Evolutionary conservation across 192 early-diverging fungal genomes (phyloP).

Genomic region (Entomortierella parvispora): DNA sequence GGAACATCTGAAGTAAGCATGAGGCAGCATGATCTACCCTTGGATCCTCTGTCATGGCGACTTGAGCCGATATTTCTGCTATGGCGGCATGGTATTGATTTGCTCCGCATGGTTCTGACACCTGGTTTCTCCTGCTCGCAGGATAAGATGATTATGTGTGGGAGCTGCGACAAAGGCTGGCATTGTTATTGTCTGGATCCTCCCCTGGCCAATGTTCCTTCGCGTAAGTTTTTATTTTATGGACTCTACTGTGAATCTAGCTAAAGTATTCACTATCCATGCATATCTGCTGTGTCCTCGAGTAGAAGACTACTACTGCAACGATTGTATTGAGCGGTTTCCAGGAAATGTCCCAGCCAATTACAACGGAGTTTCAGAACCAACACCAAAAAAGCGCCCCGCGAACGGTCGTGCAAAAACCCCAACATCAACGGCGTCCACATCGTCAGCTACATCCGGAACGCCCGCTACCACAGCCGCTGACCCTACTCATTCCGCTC

Average conservation of each 20-base stretch:
- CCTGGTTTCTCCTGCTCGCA: constrained; percentile 14
- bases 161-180: constrained; percentile 57
- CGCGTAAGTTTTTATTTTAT: constrained; percentile 34
- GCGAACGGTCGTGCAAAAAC: constrained; percentile 10
- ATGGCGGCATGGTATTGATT: too few relatives aligned
- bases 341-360: constrained; percentile 34
- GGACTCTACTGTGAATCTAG: neutral
- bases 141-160: constrained; percentile 62
- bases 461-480: neutral
- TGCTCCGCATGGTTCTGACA: neutral
- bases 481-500: neutral
- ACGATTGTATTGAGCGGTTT: constrained; percentile 34
- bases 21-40: too few relatives aligned
- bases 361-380: constrained; percentile 27
- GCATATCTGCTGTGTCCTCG: neutral
- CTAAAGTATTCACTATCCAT: neutral
- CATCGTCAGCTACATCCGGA: constrained; percentile 3
- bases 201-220: constrained; percentile 43
- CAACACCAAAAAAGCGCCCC: constrained; percentile 19
- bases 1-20: constrained; percentile 56
- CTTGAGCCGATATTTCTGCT: neutral
- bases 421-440: neutral
- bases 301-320: constrained; percentile 58
- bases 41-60: neutral
- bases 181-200: constrained; percentile 60